A percentile compares a stretch with the other conserved stretches of the same genome.
Conservation (phyloP, 805 yeast genomes). For the Ogataea pilisensis region DNA sequence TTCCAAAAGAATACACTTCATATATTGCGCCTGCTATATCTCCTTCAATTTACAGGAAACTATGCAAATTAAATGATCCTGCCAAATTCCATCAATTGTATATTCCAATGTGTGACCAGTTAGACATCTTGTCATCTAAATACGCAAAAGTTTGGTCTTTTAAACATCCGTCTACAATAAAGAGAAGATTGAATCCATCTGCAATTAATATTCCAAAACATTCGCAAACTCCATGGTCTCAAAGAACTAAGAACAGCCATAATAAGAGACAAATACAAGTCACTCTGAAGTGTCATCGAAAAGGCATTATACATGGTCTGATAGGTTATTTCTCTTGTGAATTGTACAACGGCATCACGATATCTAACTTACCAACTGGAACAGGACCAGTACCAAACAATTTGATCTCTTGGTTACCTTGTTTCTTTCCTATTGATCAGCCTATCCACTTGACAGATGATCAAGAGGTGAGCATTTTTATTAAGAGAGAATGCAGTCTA, state of each 20-base stretch:
- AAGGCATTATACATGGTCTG: conserved; percentile 65
- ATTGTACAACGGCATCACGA: conserved; percentile 53
- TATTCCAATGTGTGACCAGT: conserved; percentile 29
- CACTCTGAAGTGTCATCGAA: conserved; percentile 40
- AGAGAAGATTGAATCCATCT: conserved; percentile 1
- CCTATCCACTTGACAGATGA: conserved; percentile 52
- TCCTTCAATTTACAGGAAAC: conserved; percentile 44
- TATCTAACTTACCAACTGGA: conserved; percentile 46
- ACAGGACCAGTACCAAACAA: conserved; percentile 36
- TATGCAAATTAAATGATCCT: conserved; percentile 15
- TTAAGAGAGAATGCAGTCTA: conserved; percentile 43
- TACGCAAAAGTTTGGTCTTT: conserved; percentile 59
- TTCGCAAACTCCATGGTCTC: neutral
- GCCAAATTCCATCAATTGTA: conserved; percentile 23
- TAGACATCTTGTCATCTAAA: conserved; percentile 42
- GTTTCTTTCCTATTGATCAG: conserved; percentile 54
- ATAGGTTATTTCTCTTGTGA: conserved; percentile 71
- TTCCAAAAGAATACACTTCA: conserved; percentile 58
- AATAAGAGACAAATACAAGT: conserved; percentile 22
- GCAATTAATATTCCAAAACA: neutral
- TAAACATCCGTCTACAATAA: conserved; percentile 34
- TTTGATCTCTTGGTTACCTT: conserved; percentile 65
- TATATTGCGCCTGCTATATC: conserved; percentile 64
- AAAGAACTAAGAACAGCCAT: conserved; percentile 13
- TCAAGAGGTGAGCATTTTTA: conserved; percentile 47